Evolutionary conservation across 805 yeast genomes (phyloP), one percentile per base, ranked within the genome.

Genomic region (Zygotorulaspora florentina): DNA sequence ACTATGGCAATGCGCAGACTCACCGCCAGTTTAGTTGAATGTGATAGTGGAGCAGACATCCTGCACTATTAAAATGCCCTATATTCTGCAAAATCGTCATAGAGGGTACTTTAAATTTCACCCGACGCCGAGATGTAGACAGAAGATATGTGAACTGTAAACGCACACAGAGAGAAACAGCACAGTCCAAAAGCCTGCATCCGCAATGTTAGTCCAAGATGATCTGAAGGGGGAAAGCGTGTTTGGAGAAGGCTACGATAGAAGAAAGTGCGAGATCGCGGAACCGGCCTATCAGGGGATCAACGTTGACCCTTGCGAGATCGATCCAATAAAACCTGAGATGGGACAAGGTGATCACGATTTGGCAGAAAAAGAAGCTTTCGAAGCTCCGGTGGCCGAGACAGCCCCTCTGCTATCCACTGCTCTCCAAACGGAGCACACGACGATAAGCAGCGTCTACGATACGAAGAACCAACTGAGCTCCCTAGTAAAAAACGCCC

Each of bases 1-100:
- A 87, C 69, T 11, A 81, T 71, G 0, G 88, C 90, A 5, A 86
- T 71, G 46, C 77, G 69, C 8, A 83, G 54, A 36, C 71, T 75
- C 70, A 79, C 80, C 25, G 49, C 58, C 7, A 56, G 46, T 26
- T 38, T 51, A 7, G 28, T 45, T 3, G 39, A 18, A 2, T 25
- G 17, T 35, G 38, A 13, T 38, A 29, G 16, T 9, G 39, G 7
- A 7, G 25, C 4, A 35, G 23, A 26, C 40, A 42, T 35, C 16
- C 11, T 7, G 7, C 25, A 20, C 25, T 20, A 5, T 20, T 20
- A 7, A 20, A 20, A 7, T 20, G 4, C 25, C 25, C 25, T n/a
- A 20, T 20, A 20, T 20, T n/a, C n/a, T n/a, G n/a, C n/a, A n/a
- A n/a, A n/a, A n/a, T n/a, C n/a, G n/a, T 20, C 7, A 20, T 7